Base-by-base conservation (phyloP, 2,329 filamentous ascomycete species). In the Pestalotiopsis sp. region DNA sequence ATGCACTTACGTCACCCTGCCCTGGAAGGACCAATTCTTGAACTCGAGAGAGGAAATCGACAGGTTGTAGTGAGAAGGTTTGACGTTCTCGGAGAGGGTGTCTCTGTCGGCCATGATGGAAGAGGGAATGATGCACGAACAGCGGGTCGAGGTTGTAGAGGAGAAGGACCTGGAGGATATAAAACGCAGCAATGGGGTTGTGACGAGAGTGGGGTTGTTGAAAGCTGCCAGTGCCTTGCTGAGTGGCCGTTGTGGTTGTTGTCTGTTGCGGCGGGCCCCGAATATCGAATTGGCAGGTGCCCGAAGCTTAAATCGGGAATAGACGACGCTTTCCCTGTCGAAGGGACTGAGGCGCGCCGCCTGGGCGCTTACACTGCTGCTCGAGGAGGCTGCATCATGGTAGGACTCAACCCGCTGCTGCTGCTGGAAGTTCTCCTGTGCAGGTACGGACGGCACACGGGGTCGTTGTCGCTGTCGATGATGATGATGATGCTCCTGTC, bases 1-100 rank as follows among this genome's bases (percentile, higher is more conserved):
- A 62, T 62, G 59, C 31, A 77, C 84, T 71, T 81, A 88, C 86
- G 80, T 81, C 71, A 98, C 93, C 23, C 87, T 90, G 73, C 96
- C 96, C 83, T 95, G 90, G 84, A 95, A 99, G 70, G 88, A 90
- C 91, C 89, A 91, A 67, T 82, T 81, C 69, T 83, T 82, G 74
- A 95, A 97, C 69, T 97, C 91, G 72, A 99, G 84, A 75, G 96
- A 91, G 77, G 86, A 90, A 74, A 99, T 88, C 68, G 91, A 94
- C 73, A 99, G 86, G 76, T 89, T 85, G 83, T 99, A 99, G 84
- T 98, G 94, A 71, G 86, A 84, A 2, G 96, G 94, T 83, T 94
- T 95, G 78, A 95, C 90, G 73, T 81, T 82, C 75, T 85, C 84
- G 62, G 89, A 89, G 71, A 91, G 86, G 72, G 89, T 84, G 70